A percentile compares a stretch with the other conserved stretches of the same genome.
Conservation (phyloP, 495 filamentous ascomycete species). For the Usnea hakonensis region DNA sequence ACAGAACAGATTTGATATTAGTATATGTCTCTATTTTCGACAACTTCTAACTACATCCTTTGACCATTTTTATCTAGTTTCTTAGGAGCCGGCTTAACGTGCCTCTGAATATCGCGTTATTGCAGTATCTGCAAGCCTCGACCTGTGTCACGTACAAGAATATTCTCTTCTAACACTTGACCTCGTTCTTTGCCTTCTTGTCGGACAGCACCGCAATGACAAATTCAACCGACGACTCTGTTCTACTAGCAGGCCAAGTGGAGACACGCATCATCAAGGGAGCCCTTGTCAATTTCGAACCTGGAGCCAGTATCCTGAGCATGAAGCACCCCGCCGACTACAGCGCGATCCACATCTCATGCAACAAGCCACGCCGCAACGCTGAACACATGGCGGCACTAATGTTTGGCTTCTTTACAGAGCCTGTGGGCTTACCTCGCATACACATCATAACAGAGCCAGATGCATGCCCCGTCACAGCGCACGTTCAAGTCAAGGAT, state of each 20-base stretch:
- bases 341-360: background rate
- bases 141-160: too few relatives aligned
- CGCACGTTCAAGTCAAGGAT: background rate
- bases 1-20: too few relatives aligned
- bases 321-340: background rate
- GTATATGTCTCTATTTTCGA: background rate
- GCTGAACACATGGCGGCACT: background rate
- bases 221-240: background rate
- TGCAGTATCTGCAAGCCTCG: background rate
- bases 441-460: background rate
- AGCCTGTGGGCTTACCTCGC: background rate
- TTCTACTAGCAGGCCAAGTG: background rate
- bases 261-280: background rate
- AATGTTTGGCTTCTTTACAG: background rate
- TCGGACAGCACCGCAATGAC: background rate
- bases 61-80: background rate
- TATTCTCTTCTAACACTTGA: too few relatives aligned
- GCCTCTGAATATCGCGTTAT: background rate
- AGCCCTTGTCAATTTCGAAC: background rate
- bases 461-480: background rate
- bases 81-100: background rate
- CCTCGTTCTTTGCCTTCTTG: background rate
- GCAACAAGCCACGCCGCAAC: background rate
- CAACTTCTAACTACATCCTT: background rate
- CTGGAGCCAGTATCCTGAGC: background rate